Evolutionary conservation across 2,329 filamentous ascomycete species (phyloP), one percentile per base, ranked within the genome.

Genomic region (Cytospora leucostoma): DNA sequence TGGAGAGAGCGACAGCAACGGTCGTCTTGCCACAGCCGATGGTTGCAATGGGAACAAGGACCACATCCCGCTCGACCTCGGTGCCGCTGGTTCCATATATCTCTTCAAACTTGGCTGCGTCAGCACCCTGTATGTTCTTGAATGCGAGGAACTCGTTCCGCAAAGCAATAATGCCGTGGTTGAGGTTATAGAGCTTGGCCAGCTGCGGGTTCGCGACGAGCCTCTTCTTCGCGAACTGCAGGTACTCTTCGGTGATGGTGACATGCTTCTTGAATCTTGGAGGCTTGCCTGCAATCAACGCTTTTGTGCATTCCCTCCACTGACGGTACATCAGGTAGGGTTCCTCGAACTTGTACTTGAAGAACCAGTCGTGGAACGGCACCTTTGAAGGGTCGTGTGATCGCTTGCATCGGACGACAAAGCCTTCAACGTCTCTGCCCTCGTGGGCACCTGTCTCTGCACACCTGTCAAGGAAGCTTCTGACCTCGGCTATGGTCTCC

Each of bases 331-430:
- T 96, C 65, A 99, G 80, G 74, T 99, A 99, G 0, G 95, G 95
- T 78, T 99, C 95, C 73, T 99, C 95, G 65, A 99, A 99, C 79
- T 99, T 99, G 85, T 93, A 99, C 77, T 99, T 99, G 88, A 99
- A 99, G 77, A 99, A 99, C 95, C 95, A 99, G 74, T 99, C 93
- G n/a, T 85, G 79, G 74, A 88, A 95, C 0, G 85, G 83, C 2
- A 74, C 75, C 15, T 74, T 73, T 1, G 76, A 78, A 0, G 80
- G 79, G 34, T 86, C 76, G n/a, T 76, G 72, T 17, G 82, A 79
- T 80, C 80, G 87, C 78, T 87, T 91, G 83, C 95, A 98, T 62
- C 95, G 89, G 69, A 99, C 90, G 63, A 99, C 95, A 70, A 99
- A 99, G 4, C 95, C 95, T 76, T 99, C 95, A 0, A 97, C 94